Base-by-base conservation (phyloP, 2,329 filamentous ascomycete species). In the Phymatotrichopsis omnivora region DNA sequence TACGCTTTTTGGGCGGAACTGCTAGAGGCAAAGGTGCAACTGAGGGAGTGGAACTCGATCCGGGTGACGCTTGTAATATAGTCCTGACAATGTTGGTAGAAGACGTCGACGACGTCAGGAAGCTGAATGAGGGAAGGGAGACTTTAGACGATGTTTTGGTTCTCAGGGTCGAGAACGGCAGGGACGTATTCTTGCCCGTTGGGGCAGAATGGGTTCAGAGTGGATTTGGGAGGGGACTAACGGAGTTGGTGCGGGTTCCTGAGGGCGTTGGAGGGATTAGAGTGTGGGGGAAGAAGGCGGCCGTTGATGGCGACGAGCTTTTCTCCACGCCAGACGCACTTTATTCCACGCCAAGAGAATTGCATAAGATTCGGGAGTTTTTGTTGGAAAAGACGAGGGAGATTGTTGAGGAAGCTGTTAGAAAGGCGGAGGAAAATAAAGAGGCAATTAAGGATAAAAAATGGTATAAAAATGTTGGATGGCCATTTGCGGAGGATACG, bases 181-280 rank as follows among this genome's bases (percentile, higher is more conserved):
- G 86, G 36, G 91, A 98, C 58, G 83, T 96, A 60, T 98, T 98
- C 60, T 76, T 98, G 29, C 81, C 86, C 0, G 70, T 94, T 0
- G 78, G 75, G 19, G 91, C 75, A 0, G 68, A 66, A 1, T 98
- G 91, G 89, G 67, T 80, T 3, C 82, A 82, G 7, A 85, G 85
- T 0, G 83, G 79, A 57, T 83, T 96, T 37, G 85, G 84, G 0
- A 78, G 85, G 28, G 87, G 83, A 0, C 73, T 98, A n/a, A 81
- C 87, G 49, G 87, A 93, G 58, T 72, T 98, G 7, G 85, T 93
- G 38, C 77, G 80, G 14, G 76, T 95, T 4, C 87, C 91, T 0
- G 78, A 87, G 74, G 70, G 73, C 14, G 75, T 75, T 8, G 85
- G 87, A 4, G 81, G 91, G 4, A 82, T 82, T 46, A 69, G 85